phyloP scores from a whole-genome alignment of 2,329 filamentous ascomycete species.

The Chaetomium sp. region DNA sequence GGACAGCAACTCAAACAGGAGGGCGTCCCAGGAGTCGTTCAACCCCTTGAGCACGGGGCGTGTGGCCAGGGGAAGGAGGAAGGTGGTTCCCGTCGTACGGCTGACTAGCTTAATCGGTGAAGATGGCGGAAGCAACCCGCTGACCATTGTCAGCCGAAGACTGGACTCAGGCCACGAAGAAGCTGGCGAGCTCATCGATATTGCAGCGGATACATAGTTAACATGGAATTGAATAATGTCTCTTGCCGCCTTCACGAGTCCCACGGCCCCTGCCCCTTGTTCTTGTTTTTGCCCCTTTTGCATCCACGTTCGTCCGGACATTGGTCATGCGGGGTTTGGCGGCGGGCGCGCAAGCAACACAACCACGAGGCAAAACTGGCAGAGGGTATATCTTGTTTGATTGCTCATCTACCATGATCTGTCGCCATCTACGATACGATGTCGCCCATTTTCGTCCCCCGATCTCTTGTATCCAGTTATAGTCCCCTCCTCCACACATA shows the following conservation, averaged over 20 bases:
- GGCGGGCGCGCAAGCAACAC: neutral
- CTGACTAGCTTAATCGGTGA: neutral
- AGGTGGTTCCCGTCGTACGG: neutral
- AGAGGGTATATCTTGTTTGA: constrained; percentile 15
- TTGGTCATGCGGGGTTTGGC: neutral
- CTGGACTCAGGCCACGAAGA: neutral
- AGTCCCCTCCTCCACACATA: neutral
- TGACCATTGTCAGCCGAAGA: neutral
- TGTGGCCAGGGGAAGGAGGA: neutral
- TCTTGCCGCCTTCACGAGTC: neutral
- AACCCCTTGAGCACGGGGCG: neutral
- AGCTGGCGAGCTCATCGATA: neutral
- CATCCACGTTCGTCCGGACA: neutral
- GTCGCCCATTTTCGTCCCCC: neutral
- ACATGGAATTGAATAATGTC: neutral
- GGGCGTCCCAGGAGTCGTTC: neutral
- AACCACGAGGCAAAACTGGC: neutral
- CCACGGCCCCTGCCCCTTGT: neutral
- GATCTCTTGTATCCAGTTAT: constrained; percentile 17
- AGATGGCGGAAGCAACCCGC: neutral
- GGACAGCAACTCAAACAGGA: neutral
- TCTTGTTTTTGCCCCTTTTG: neutral
- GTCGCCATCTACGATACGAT: neutral
- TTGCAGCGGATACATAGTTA: neutral
- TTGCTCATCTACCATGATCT: constrained; percentile 19